Evolutionary conservation across 148 eudicot species (phyloP).

Genomic region (Chenopodium quinoa): DNA sequence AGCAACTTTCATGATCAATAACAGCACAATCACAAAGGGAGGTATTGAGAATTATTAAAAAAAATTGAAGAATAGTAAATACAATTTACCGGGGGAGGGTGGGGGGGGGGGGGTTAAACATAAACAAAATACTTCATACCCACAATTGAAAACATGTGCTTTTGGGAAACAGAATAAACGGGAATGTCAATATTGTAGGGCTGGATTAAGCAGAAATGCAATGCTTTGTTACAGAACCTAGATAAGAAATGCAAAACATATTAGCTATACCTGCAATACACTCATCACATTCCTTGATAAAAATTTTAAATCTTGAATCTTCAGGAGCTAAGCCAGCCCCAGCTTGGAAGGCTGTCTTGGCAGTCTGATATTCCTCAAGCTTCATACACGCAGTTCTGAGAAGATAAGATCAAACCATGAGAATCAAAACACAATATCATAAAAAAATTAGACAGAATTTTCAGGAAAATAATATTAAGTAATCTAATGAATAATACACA

Average conservation of each 20-base stretch:
- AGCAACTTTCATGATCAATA: neutral
- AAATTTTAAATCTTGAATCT: constrained; percentile 69
- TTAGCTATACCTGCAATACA: constrained; percentile 69
- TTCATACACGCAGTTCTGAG: constrained; percentile 72
- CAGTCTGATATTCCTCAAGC: constrained; percentile 95
- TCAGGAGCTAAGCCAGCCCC: constrained; percentile 72
- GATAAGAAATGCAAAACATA: neutral
- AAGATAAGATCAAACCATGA: neutral
- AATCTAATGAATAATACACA: neutral
- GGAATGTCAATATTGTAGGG: neutral
- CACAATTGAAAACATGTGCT: neutral
- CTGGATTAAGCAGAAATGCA: neutral
- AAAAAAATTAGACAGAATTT: neutral
- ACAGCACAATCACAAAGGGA: too few relatives aligned
- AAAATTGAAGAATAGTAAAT: too few relatives aligned
- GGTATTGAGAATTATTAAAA: neutral
- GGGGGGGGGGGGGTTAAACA: too few relatives aligned
- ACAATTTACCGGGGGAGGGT: too few relatives aligned
- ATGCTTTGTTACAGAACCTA: neutral
- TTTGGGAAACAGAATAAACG: neutral
- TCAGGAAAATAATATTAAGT: neutral
- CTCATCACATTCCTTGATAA: constrained; percentile 80
- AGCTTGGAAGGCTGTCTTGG: constrained; percentile 71
- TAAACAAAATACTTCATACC: too few relatives aligned
- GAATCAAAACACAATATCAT: too few relatives aligned